Evolutionary conservation across 768 basidiomycete species (phyloP).

Genomic region (Symmetrospora coprosmae): DNA sequence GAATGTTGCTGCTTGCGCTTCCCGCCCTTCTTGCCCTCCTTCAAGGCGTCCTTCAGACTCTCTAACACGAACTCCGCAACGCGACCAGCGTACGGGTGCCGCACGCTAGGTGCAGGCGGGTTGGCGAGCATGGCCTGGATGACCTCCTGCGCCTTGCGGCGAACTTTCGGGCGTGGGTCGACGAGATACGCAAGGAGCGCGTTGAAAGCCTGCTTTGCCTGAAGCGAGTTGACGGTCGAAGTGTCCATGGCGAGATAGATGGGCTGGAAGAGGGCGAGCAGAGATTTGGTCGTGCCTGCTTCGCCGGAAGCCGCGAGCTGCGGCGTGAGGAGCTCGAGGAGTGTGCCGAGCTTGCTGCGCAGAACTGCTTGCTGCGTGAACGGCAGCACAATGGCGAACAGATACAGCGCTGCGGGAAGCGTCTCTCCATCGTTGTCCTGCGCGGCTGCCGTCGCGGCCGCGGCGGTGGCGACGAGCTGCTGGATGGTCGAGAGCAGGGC

Average conservation of each 20-base stretch:
- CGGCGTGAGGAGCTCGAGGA: slow-evolving; percentile 61
- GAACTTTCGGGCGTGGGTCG: slow-evolving; percentile 84
- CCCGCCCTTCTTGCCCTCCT: slow-evolving; percentile 49
- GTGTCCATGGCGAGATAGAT: slow-evolving; percentile 35
- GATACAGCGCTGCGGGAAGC: slow-evolving; percentile 69
- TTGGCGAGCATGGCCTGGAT: slow-evolving; percentile 59
- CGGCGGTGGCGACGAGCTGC: slow-evolving; percentile 51
- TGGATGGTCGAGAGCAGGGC: slow-evolving; percentile 71
- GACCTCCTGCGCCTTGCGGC: slow-evolving; percentile 74
- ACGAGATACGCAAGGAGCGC: slow-evolving; percentile 66
- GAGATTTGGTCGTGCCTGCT: slow-evolving; percentile 54
- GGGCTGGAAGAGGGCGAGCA: slow-evolving; percentile 59
- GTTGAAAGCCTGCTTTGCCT: slow-evolving; percentile 62
- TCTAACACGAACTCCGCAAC: slow-evolving; percentile 65
- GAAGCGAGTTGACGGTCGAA: slow-evolving; percentile 51
- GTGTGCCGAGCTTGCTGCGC: slow-evolving; percentile 54
- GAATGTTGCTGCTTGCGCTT: slow-evolving; percentile 48
- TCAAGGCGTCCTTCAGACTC: slow-evolving; percentile 52
- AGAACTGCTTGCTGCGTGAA: slow-evolving; percentile 69
- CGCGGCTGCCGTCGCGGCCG: slow-evolving; percentile 44
- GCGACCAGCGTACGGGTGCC: slow-evolving; percentile 73
- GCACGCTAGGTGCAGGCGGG: slow-evolving; percentile 59
- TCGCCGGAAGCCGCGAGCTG: slow-evolving; percentile 35
- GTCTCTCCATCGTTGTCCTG: slow-evolving; percentile 53
- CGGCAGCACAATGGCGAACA: slow-evolving; percentile 61